Evolutionary conservation across 345 rosid genomes (phyloP), one percentile per base, ranked within the genome.

Genomic region (Pseudoturritis turrita): DNA sequence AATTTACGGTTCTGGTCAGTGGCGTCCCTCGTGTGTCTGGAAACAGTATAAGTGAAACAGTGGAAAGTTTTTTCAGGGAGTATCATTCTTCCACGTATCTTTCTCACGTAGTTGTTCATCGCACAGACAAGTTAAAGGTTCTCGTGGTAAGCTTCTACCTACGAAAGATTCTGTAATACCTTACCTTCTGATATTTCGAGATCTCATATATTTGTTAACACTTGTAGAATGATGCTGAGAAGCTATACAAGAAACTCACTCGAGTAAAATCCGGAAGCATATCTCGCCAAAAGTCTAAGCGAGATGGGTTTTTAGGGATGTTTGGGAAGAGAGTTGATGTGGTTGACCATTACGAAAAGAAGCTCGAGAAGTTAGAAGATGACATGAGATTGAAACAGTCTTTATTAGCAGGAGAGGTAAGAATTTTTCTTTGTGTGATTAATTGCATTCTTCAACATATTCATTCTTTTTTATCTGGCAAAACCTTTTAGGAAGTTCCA

Each of bases 41-140:
- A 29, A 81, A 79, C 69, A 85, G 82, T 69, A 45, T 82, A 49
- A 78, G 88, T 79, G 89, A 89, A 65, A 77, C 78, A 49, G 96
- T 94, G 44, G 95, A 89, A 46, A 83, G 52, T 45, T 90, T 94
- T 76, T 94, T 94, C 83, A 83, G 83, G 33, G 92, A 90, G 67
- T 79, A 82, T 75, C 96, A 93, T 80, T 87, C 96, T 65, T 83
- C 88, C 14, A 79, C 87, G 22, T 90, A 93, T 80, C 94, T 89
- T 73, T 87, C 98, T 39, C 88, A 89, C 56, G 49, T 82, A 3
- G 80, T 90, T 71, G 82, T 93, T 70, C 88, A 52, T 68, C 83
- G 68, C 26, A 86, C 92, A 26, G 83, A 81, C 80, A 86, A 83
- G 84, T 80, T 93, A 70, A 85, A 77, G 77, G 39, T 64, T 62